Evolutionary conservation across 1,284 basidiomycete species (phyloP), one percentile per base, ranked within the genome.

Genomic region (Pyrrhoderma noxium): DNA sequence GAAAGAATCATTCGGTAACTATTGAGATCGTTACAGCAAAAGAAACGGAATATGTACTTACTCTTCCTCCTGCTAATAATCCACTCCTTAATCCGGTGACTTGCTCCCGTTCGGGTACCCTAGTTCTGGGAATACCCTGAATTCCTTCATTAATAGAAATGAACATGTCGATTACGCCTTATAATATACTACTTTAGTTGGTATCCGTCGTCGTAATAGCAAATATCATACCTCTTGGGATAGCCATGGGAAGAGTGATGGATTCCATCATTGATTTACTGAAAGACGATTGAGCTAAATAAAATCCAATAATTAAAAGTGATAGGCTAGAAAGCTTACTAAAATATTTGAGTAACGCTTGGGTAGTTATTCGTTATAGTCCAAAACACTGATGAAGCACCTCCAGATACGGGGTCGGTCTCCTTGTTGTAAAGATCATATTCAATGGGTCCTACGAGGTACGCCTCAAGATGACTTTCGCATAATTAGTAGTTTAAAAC

Each of bases 361-460:
- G 62, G 63, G 49, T 70, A 72, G 54, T 71, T 72, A 47, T 77
- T 67, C 5, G 74, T 73, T 2, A 79, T 61, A 0, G 74, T 73
- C 64, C 71, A 73, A 56, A 80, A 72, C 9, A 79, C 70, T 1
- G 73, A 74, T 21, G 67, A 67, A 0, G 69, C 70, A 3, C 74
- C 71, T 11, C 73, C 75, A 2, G 69, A 71, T 8, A 76, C 56
- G 0, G 74, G 73, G 56, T 78, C 73, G 0, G 68, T 59, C 2
- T 68, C 61, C 41, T 66, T 61, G 42, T 67, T 69, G 2, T 64
- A 59, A 0, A 70, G 67, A 31, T 72, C 21, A 41, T 25, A 49
- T 39, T 49, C 47, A 19, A 23, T 16, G n/a, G 47, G 22, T n/a
- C 47, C 47, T 49, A 25, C 18, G 9, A 23, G 25, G 40, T n/a